A percentile compares a stretch with the other conserved stretches of the same genome.
Evolutionary conservation across 1,284 basidiomycete genomes (phyloP).

Genomic region (Rhodotorula sp.): DNA sequence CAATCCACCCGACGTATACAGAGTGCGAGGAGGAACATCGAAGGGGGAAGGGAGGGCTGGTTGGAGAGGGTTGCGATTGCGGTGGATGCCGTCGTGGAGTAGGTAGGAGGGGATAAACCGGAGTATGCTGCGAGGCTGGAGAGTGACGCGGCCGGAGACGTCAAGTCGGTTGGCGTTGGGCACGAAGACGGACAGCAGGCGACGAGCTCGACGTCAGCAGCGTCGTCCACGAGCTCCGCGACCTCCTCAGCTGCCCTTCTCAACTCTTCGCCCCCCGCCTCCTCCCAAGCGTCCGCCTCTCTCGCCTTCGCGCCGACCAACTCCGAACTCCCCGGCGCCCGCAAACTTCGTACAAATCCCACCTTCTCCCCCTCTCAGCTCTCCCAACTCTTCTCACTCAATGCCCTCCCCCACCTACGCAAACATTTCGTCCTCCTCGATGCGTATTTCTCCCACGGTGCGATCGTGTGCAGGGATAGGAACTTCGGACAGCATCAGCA

Average conservation of each 20-base stretch:
- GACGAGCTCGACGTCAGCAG: background rate
- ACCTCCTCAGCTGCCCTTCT: background rate
- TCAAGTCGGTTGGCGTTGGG: background rate
- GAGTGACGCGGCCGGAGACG: background rate
- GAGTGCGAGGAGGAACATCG: slow-evolving; percentile 3
- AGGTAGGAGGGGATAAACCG: slow-evolving; percentile 23
- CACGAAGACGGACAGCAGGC: background rate
- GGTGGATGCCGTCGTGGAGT: slow-evolving; percentile 23
- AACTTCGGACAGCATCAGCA: slow-evolving; percentile 24
- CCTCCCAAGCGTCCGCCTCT: background rate
- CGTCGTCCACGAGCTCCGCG: background rate
- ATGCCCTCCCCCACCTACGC: slow-evolving; percentile 32
- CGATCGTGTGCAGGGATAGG: slow-evolving; percentile 32
- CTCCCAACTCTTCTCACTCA: slow-evolving; percentile 30
- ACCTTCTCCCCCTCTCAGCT: slow-evolving; percentile 31
- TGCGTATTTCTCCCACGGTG: slow-evolving; percentile 34
- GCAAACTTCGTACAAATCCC: slow-evolving; percentile 25
- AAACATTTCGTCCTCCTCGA: slow-evolving; percentile 36
- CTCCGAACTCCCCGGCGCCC: slow-evolving; percentile 4
- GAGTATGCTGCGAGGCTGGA: slow-evolving; percentile 18
- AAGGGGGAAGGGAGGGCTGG: slow-evolving; percentile 22
- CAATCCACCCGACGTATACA: slow-evolving; percentile 13
- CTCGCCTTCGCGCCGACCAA: no score
- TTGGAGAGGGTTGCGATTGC: slow-evolving; percentile 21
- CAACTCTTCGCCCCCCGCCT: background rate